A percentile compares a stretch with the other conserved stretches of the same genome.
These are phyloP conservation scores for Penicillium psychrosexuale DNA, from an alignment of 2,329 filamentous ascomycete species.

Conservation along the genomic window DNA sequence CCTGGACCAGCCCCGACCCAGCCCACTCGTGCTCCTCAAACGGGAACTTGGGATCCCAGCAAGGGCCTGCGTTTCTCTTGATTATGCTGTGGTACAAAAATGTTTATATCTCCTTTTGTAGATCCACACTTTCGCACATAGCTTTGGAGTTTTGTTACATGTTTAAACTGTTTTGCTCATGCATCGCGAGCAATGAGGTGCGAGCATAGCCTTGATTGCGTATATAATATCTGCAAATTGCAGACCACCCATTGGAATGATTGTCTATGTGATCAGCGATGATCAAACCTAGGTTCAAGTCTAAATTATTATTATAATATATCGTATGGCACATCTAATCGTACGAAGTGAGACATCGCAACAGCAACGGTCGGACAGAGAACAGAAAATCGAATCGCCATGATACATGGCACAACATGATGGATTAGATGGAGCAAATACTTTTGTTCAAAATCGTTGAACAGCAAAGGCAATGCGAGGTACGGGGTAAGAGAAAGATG, in stretches of 20 bases:
- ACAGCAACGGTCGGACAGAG: background rate
- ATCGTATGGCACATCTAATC: background rate
- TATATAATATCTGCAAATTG: background rate
- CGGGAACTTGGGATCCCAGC: constrained; percentile 58
- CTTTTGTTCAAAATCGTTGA: background rate
- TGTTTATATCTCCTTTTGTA: background rate
- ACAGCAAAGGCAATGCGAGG: background rate
- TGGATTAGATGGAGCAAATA: no score
- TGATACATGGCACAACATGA: background rate
- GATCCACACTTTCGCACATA: background rate
- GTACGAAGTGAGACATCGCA: background rate
- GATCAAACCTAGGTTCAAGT: background rate
- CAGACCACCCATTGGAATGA: background rate
- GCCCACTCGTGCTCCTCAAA: constrained; percentile 14
- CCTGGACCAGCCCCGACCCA: constrained; percentile 21
- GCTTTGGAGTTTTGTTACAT: background rate
- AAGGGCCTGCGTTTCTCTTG: constrained; percentile 56
- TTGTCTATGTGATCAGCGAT: background rate
- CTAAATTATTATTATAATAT: background rate
- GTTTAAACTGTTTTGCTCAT: background rate
- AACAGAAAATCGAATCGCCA: background rate
- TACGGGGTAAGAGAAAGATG: background rate
- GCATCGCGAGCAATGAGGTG: background rate
- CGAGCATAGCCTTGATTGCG: background rate
- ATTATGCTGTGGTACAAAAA: background rate